phyloP scores from a whole-genome alignment of 2,329 filamentous ascomycete species.

The Lithohypha guttulata region DNA sequence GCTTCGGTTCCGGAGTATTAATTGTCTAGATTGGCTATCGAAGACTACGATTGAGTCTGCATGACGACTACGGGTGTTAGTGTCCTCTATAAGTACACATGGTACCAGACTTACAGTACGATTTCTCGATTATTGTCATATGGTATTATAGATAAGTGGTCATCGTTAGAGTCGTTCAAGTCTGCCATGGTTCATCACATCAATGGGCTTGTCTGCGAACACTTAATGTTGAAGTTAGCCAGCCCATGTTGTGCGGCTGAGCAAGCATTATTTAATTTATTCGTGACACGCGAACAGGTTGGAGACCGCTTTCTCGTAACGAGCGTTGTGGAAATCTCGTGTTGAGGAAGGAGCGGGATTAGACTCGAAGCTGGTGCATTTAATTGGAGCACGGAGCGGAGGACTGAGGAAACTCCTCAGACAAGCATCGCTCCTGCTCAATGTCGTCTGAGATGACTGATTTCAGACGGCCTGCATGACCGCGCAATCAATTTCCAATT shows the following conservation, averaged over 20 bases:
- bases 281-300: no score
- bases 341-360: no score
- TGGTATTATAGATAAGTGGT: constrained; percentile 18
- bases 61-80: constrained; percentile 56
- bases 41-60: constrained; percentile 86
- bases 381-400: no score
- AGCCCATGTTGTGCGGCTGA: neutral
- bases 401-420: no score
- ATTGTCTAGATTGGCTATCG: constrained; percentile 71
- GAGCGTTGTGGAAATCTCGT: no score
- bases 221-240: neutral
- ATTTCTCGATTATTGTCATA: constrained; percentile 33
- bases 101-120: constrained; percentile 30
- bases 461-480: no score
- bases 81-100: constrained; percentile 13
- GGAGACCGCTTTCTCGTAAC: no score
- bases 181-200: constrained; percentile 13
- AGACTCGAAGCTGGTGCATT: no score
- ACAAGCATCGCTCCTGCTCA: no score
- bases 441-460: no score
- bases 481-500: no score
- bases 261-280: no score
- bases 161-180: constrained; percentile 2
- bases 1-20: constrained; percentile 50
- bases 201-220: neutral